These are phyloP conservation scores for Grosmannia clavigera DNA, from an alignment of 2,329 filamentous ascomycete genomes.

Conservation along the genomic window DNA sequence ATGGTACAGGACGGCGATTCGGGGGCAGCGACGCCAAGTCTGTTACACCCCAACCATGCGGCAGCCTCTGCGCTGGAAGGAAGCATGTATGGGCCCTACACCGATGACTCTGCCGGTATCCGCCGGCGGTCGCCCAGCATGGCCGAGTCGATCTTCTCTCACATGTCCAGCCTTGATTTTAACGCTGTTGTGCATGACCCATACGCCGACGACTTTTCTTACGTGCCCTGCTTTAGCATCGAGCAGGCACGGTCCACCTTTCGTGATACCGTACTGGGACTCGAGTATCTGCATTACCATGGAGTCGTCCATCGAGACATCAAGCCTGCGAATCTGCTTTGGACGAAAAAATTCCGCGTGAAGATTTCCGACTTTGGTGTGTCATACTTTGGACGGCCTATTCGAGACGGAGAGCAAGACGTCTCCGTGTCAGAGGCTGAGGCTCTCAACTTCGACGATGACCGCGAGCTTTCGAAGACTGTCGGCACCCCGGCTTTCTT, in stretches of 20 bases:
- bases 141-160: constrained; percentile 62
- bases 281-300: constrained; percentile 87
- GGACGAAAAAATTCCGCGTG: constrained; percentile 71
- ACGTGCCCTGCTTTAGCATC: constrained; percentile 86
- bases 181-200: constrained; percentile 46
- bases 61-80: constrained; percentile 50
- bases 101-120: constrained; percentile 37
- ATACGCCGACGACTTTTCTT: constrained; percentile 78
- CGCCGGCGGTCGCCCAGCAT: constrained; percentile 67
- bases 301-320: constrained; percentile 77
- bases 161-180: constrained; percentile 54
- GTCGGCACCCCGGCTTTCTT: constrained; percentile 97
- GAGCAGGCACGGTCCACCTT: constrained; percentile 74
- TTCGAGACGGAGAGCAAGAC: constrained; percentile 68
- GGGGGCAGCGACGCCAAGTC: constrained; percentile 41
- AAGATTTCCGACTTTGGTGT: constrained; percentile 99
- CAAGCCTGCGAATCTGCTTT: constrained; percentile 81
- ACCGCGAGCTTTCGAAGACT: constrained; percentile 93
- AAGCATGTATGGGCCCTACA: constrained; percentile 63
- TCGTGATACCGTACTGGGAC: constrained; percentile 79
- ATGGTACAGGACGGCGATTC: constrained; percentile 14
- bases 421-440: constrained; percentile 69
- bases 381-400: constrained; percentile 85
- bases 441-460: constrained; percentile 77
- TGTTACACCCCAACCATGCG: constrained; percentile 25